Base-by-base conservation (phyloP, 1,139 yeast species). In the Blastobotrys ciferrii region DNA sequence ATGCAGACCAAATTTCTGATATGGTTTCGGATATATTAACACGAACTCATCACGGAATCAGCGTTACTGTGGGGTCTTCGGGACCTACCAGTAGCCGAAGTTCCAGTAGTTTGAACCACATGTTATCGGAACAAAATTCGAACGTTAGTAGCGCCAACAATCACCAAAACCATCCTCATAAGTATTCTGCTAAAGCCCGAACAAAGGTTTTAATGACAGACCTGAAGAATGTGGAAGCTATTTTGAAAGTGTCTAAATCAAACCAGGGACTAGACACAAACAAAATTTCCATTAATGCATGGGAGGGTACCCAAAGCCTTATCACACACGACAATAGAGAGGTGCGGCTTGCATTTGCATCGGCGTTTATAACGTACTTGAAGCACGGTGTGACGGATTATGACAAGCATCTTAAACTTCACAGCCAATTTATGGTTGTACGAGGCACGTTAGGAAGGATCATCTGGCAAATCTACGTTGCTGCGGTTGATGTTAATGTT, bases 1-100 rank as follows among this genome's bases (percentile, higher is more conserved):
- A 88, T 60, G 81, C 80, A 48, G 89, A 86, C 59, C 96, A 87
- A 61, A 78, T 84, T 15, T 76, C 84, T n/a, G 95, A 87, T 61
- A 80, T 88, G 65, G 71, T 85, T 32, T 75, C 76, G 31, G 89
- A 82, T 40, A 55, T 68, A 6, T 53, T 71, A 18, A 38, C 51
- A 15, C 51, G 61, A 32, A 60, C 56, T 28, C 47, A 47, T 4
- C 57, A 46, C 53, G 45, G 45, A 4, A 25, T 43, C 7, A 46
- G 33, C 11, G 40, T 45, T 2, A 37, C 31, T 1, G 15, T 14
- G 18, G 9, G 28, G 5, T 23, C 28, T 23, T 23, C 28, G 5
- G 28, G 28, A 23, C 41, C 50, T 1, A 45, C 43, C 25, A 32
- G 36, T 9, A 44, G 40, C 17, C n/a, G 14, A 44, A 40, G 45